These are phyloP conservation scores for Pseudozyma sp. DNA, from an alignment of 1,284 basidiomycete genomes.

Conservation along the genomic window DNA sequence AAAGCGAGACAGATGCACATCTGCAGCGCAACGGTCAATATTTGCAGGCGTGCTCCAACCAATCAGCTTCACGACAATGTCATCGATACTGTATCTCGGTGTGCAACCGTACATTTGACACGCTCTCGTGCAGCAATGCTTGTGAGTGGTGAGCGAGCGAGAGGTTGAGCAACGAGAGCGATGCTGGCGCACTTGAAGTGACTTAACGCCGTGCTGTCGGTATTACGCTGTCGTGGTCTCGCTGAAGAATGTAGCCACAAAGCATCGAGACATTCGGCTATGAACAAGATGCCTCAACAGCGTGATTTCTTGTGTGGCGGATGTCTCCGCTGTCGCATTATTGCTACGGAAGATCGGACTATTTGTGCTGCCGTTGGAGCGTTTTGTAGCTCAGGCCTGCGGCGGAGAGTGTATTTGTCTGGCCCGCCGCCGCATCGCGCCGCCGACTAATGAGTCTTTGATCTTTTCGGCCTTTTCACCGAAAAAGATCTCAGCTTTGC, in stretches of 20 bases:
- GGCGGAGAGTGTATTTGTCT: not conserved
- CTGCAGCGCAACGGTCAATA: not conserved
- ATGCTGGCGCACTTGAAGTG: not conserved
- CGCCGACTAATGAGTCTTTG: not conserved
- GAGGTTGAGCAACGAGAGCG: not conserved
- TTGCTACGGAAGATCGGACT: too few species aligned
- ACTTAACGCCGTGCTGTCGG: too few species aligned
- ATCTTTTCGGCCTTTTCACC: too few species aligned
- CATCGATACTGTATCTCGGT: not conserved
- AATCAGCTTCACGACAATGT: not conserved
- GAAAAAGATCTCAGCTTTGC: not conserved
- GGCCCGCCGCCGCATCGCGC: not conserved
- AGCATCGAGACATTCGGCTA: too few species aligned
- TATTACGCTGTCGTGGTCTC: too few species aligned
- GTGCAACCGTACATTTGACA: not conserved
- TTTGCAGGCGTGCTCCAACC: not conserved
- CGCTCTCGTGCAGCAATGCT: too few species aligned
- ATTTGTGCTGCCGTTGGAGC: not conserved
- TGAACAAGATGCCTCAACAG: not conserved
- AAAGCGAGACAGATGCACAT: not conserved
- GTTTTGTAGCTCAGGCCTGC: not conserved
- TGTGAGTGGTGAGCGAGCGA: not conserved
- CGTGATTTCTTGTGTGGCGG: not conserved
- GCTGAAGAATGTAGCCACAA: too few species aligned
- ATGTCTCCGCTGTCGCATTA: not conserved